A percentile compares a stretch with the other conserved stretches of the same genome.
phyloP scores from a whole-genome alignment of 192 early-diverging fungal species.

The Funneliformis mosseae region DNA sequence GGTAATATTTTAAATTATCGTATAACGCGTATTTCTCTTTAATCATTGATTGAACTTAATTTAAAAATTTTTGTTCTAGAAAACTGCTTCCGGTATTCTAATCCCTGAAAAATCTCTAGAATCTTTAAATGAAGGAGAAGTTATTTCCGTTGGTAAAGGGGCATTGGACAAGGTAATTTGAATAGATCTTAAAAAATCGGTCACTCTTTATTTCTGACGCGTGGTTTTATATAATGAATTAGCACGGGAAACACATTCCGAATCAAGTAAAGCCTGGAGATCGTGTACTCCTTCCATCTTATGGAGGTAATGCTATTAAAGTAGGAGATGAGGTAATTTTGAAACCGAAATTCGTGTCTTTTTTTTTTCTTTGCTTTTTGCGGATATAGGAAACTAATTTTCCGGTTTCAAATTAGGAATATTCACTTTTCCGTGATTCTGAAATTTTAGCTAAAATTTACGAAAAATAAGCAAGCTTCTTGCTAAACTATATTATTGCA shows the following conservation, averaged over 20 bases:
- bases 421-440: constrained; percentile 26
- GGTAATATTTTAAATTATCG: constrained; percentile 45
- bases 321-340: constrained; percentile 69
- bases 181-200: background rate
- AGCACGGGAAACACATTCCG: constrained; percentile 82
- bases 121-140: constrained; percentile 93
- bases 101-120: constrained; percentile 99
- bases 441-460: constrained; percentile 34
- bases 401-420: constrained; percentile 11
- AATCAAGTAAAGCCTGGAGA: constrained; percentile 88
- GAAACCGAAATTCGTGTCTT: background rate
- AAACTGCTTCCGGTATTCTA: constrained; percentile 93
- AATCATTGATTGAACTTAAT: background rate
- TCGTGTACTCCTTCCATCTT: constrained; percentile 93
- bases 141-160: constrained; percentile 94
- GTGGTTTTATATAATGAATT: constrained; percentile 8
- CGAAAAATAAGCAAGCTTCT: background rate
- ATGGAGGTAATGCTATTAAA: constrained; percentile 94
- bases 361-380: background rate
- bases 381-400: background rate
- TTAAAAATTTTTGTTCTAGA: constrained; percentile 51
- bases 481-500: too few relatives aligned
- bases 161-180: constrained; percentile 64
- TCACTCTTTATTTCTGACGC: background rate
- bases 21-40: background rate